Evolutionary conservation across 305 asterid genomes (phyloP), one percentile per base, ranked within the genome.

Genomic region (Fraxinus dipetala): DNA sequence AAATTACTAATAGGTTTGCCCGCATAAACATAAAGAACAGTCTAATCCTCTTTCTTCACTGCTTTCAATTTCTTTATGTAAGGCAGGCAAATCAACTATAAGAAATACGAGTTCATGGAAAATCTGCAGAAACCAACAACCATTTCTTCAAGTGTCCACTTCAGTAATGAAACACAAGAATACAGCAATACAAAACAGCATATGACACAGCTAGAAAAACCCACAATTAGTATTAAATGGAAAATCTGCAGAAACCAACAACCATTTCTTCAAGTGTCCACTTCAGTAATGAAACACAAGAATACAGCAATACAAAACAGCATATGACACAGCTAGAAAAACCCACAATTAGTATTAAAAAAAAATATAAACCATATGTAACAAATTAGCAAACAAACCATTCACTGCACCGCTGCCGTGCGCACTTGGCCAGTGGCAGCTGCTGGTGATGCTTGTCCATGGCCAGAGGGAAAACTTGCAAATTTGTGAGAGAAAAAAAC

Each of bases 391-490:
- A 74, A 81, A 56, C 90, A 72, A 84, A 94, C 98, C 97, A 92
- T 90, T 92, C 92, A 70, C 80, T 90, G 78, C 85, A 85, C 6
- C 87, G 89, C 59, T 86, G 97, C 78, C 90, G 84, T 0, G 92
- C 87, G 75, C 89, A 85, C 85, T 92, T 93, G 40, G 91, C 81
- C 77, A 87, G 80, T 61, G 94, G 91, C 88, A 87, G 84, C 82
- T 84, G 94, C 80, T 81, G 90, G 61, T 85, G 91, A 83, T 86
- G 94, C 86, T 87, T 91, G 83, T 87, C 95, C 97, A 94, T 93
- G 87, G 90, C 73, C 61, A 77, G 85, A 83, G 30, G 26, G 56
- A 83, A 75, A 80, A 87, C 32, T 1, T 67, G 86, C 67, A 79
- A 81, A 65, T 45, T 87, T 40, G 38, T 76, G 89, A 86, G 90